Evolutionary conservation across 1,139 yeast species (phyloP).

Genomic region (Zygosaccharomyces sapae): DNA sequence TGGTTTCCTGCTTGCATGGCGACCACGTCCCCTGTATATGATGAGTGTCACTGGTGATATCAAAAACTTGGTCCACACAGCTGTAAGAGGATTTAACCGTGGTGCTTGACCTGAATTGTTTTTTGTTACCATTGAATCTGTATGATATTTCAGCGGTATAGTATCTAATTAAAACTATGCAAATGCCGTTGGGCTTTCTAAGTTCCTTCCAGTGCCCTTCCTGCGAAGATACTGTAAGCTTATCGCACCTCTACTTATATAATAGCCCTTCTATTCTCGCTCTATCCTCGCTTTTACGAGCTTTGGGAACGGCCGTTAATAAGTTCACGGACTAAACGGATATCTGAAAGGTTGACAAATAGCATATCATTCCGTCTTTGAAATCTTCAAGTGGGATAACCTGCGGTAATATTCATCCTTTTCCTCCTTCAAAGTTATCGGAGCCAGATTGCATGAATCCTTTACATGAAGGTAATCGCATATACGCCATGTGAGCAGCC

Average conservation of each 20-base stretch:
- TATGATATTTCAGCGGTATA: too few relatives aligned
- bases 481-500: slow-evolving; percentile 51
- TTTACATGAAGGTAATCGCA: slow-evolving; percentile 48
- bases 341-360: neutral
- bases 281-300: too few relatives aligned
- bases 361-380: neutral
- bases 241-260: too few relatives aligned
- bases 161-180: too few relatives aligned
- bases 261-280: too few relatives aligned
- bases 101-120: neutral
- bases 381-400: neutral
- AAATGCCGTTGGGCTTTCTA: too few relatives aligned
- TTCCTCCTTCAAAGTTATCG: slow-evolving; percentile 36
- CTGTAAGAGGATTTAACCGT: neutral
- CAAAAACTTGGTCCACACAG: slow-evolving; percentile 8
- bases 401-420: slow-evolving; percentile 33
- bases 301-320: too few relatives aligned
- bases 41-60: slow-evolving; percentile 10
- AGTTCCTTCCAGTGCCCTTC: too few relatives aligned
- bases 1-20: slow-evolving; percentile 16
- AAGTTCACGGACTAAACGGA: too few relatives aligned
- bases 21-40: slow-evolving; percentile 15
- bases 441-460: slow-evolving; percentile 50
- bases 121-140: too few relatives aligned
- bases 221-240: too few relatives aligned